phyloP scores from a whole-genome alignment of 345 rosid species.

The Lumnitzera littorea region DNA sequence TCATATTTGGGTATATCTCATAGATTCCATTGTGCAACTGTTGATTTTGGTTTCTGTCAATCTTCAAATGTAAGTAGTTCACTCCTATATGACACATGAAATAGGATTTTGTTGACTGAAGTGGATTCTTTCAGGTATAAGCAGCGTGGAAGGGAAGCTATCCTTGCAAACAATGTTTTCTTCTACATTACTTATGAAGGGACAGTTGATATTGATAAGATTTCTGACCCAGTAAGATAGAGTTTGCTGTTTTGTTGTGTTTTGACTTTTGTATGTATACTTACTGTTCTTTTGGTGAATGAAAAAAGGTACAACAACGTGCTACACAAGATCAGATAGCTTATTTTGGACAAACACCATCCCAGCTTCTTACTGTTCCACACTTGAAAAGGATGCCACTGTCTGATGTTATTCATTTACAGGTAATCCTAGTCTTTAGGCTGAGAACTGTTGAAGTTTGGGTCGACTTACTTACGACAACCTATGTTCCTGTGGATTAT shows the following conservation, averaged over 20 bases:
- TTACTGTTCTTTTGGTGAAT: slow-evolving; percentile 13
- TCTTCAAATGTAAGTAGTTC: not conserved
- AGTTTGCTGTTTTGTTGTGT: slow-evolving; percentile 10
- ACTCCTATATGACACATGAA: not conserved
- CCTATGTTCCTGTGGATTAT: not conserved
- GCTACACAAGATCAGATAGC: slow-evolving; percentile 98
- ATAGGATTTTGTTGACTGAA: not conserved
- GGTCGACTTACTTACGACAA: not conserved
- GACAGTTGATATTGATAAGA: slow-evolving; percentile 82
- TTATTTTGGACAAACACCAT: slow-evolving; percentile 99
- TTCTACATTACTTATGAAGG: slow-evolving; percentile 98
- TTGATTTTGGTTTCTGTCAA: not conserved
- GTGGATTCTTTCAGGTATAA: slow-evolving; percentile 48
- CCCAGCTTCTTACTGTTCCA: slow-evolving; percentile 84
- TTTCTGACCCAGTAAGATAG: slow-evolving; percentile 70
- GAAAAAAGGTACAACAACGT: slow-evolving; percentile 71
- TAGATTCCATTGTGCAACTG: not conserved
- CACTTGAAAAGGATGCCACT: slow-evolving; percentile 78
- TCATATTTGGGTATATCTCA: slow-evolving; percentile 75
- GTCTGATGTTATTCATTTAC: slow-evolving; percentile 80
- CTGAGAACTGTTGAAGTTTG: not conserved
- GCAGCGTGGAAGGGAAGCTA: slow-evolving; percentile 99
- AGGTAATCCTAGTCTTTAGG: slow-evolving; percentile 34
- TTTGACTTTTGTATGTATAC: slow-evolving; percentile 5
- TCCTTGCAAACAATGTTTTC: slow-evolving; percentile 86